phyloP scores from a whole-genome alignment of 768 basidiomycete species.

The Mycena pura region DNA sequence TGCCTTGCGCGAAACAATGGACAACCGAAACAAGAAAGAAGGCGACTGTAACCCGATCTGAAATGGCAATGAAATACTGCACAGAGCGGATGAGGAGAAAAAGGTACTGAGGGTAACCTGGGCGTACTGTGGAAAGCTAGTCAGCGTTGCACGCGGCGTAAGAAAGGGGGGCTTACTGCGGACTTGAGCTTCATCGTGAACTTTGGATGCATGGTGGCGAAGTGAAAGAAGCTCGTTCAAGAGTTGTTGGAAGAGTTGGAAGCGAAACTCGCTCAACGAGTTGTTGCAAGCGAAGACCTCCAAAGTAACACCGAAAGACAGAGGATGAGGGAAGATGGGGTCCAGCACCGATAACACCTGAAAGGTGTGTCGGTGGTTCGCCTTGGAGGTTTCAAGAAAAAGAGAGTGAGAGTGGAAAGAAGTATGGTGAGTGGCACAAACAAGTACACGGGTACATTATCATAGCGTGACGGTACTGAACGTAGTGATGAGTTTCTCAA shows the following conservation, averaged over 20 bases:
- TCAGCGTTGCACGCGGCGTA: background rate
- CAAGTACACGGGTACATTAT: no score
- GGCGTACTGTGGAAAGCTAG: constrained; percentile 36
- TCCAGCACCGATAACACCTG: constrained; percentile 24
- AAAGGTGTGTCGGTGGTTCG: constrained; percentile 10
- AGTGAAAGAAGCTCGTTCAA: background rate
- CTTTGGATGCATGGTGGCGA: constrained; percentile 6
- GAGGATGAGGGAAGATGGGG: background rate
- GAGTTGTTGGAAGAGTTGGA: background rate
- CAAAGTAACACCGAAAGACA: background rate
- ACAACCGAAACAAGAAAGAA: constrained; percentile 60
- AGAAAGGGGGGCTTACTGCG: background rate
- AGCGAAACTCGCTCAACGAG: no score
- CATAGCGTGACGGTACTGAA: no score
- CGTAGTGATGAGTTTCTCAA: no score
- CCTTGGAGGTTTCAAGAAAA: no score
- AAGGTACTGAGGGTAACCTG: constrained; percentile 43
- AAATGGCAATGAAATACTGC: background rate
- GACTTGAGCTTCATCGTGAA: constrained; percentile 10
- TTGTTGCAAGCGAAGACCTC: background rate
- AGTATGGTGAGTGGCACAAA: no score
- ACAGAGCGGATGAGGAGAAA: background rate
- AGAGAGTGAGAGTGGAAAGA: constrained; percentile 9
- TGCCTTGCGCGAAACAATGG: constrained; percentile 59
- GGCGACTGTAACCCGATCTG: constrained; percentile 43